Conservation (phyloP, 805 yeast genomes). For the Isabelozyma pseudorhagii region DNA sequence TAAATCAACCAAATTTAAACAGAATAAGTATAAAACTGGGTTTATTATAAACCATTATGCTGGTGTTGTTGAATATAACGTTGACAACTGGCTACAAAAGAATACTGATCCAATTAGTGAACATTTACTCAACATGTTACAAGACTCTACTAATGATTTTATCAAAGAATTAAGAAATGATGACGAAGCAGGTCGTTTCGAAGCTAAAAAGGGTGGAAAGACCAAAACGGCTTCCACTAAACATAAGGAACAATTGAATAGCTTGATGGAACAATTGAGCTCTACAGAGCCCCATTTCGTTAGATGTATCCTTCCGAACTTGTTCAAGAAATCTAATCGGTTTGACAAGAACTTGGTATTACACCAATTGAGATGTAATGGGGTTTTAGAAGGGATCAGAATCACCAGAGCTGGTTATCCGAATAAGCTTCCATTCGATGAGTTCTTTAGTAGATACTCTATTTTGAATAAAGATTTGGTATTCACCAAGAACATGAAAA, state of each 20-base stretch:
- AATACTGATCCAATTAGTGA: slow-evolving; percentile 92
- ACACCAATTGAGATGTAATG: slow-evolving; percentile 91
- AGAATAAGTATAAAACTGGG: slow-evolving; percentile 72
- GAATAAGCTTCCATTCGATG: slow-evolving; percentile 79
- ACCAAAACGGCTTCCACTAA: slow-evolving; percentile 74
- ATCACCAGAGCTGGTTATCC: slow-evolving; percentile 98
- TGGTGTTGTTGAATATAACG: slow-evolving; percentile 90
- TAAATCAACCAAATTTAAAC: slow-evolving; percentile 52
- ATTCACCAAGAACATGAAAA: slow-evolving; percentile 49
- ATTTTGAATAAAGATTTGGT: slow-evolving; percentile 54
- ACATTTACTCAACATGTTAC: slow-evolving; percentile 58
- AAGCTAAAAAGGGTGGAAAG: slow-evolving; percentile 6
- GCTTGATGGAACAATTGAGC: slow-evolving; percentile 67
- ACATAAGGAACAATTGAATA: slow-evolving; percentile 79
- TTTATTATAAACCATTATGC: slow-evolving; percentile 92
- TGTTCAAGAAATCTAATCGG: slow-evolving; percentile 61
- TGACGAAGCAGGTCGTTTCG: slow-evolving; percentile 7
- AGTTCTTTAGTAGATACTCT: slow-evolving; percentile 72
- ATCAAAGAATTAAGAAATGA: slow-evolving; percentile 49
- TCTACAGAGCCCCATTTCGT: slow-evolving; percentile 95
- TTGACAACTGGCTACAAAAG: slow-evolving; percentile 91
- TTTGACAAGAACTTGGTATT: slow-evolving; percentile 77
- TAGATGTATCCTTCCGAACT: slow-evolving; percentile 91
- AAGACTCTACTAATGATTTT: slow-evolving; percentile 54
- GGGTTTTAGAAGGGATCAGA: slow-evolving; percentile 96